phyloP scores from a whole-genome alignment of 768 basidiomycete genomes.

The Mycena kentingensis region DNA sequence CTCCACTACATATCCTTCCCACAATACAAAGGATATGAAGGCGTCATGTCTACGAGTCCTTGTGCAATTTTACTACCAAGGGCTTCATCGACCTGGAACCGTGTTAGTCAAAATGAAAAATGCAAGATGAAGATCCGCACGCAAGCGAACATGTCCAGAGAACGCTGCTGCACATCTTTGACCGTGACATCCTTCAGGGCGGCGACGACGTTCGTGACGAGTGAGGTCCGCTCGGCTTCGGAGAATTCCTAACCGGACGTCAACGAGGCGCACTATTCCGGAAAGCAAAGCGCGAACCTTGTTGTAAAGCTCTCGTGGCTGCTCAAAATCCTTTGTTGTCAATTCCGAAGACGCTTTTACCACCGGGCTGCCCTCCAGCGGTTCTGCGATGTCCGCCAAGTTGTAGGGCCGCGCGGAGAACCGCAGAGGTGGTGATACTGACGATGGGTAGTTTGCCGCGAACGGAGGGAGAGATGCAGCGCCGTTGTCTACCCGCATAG shows the following conservation, averaged over 20 bases:
- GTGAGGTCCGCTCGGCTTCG: constrained; percentile 11
- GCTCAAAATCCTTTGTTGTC: constrained; percentile 16
- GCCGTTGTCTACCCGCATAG: constrained; percentile 18
- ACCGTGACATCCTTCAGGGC: constrained; percentile 11
- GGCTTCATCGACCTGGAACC: too few species aligned
- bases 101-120: constrained; percentile 10
- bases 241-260: constrained; percentile 13
- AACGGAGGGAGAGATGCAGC: constrained; percentile 14
- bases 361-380: constrained; percentile 2
- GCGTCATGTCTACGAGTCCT: too few species aligned
- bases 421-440: constrained; percentile 13
- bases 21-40: too few species aligned
- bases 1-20: too few species aligned
- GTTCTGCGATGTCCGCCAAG: constrained; percentile 16
- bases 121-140: too few species aligned
- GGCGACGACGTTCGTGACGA: constrained; percentile 14
- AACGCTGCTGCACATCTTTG: constrained; percentile 15
- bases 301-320: constrained; percentile 16
- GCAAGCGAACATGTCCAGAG: constrained; percentile 21
- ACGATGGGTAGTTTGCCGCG: constrained; percentile 22
- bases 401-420: constrained; percentile 14
- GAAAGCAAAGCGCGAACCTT: background rate
- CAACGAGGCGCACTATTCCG: background rate
- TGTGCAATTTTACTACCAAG: too few species aligned
- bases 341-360: constrained; percentile 7